phyloP scores from a whole-genome alignment of 2,329 filamentous ascomycete species.

The Neopestalotiopsis rosae region DNA sequence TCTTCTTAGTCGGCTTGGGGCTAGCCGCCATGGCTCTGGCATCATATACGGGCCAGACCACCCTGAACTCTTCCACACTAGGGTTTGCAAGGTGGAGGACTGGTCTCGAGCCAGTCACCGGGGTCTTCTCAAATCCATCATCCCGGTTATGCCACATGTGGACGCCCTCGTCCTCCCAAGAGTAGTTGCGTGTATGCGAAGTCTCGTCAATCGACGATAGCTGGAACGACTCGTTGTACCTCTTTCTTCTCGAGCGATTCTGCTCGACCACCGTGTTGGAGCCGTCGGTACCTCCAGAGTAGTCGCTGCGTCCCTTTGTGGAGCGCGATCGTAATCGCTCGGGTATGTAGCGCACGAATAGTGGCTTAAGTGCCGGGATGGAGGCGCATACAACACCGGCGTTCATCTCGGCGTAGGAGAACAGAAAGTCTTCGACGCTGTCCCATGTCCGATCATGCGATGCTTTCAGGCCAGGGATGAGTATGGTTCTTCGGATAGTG shows the following conservation, averaged over 20 bases:
- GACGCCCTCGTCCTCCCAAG: background rate
- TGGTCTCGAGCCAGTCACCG: background rate
- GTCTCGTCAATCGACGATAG: background rate
- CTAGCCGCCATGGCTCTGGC: background rate
- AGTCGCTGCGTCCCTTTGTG: background rate
- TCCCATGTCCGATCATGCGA: background rate
- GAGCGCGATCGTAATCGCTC: background rate
- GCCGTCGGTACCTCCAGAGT: background rate
- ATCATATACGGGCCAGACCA: background rate
- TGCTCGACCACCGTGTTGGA: constrained; percentile 9
- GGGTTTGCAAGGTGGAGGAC: background rate
- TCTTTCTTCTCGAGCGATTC: background rate
- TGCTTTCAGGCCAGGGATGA: background rate
- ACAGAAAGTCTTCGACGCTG: constrained; percentile 3
- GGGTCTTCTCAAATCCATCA: background rate
- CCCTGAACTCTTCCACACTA: background rate
- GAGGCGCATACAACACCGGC: constrained; percentile 19
- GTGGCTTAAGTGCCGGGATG: constrained; percentile 17
- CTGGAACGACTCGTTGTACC: background rate
- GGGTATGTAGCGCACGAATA: constrained; percentile 16
- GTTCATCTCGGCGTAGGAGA: constrained; percentile 12
- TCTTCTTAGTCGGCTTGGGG: background rate
- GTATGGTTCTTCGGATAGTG: constrained; percentile 5
- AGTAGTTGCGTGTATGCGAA: background rate
- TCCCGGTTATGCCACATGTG: background rate